Percentiles rank a stretch among this genome's conserved stretches.
phyloP scores from a whole-genome alignment of 495 filamentous ascomycete species.

The Haplographium delicatum region DNA sequence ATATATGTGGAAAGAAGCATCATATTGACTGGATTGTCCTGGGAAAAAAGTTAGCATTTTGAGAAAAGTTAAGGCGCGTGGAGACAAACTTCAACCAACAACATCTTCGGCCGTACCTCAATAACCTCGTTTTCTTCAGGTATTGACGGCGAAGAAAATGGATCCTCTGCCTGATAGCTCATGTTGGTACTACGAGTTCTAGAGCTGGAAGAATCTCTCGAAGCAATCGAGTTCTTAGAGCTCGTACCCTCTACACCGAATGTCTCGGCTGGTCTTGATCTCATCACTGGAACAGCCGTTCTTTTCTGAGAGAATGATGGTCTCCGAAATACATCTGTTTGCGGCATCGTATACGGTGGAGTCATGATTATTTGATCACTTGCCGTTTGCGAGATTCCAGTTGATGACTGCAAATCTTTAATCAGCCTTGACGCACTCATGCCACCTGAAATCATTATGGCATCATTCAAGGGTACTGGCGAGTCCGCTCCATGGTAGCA shows the following conservation, averaged over 20 bases:
- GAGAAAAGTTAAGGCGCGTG: too few species aligned
- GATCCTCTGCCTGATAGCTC: too few species aligned
- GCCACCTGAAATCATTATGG: conserved; percentile 10
- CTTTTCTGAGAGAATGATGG: too few species aligned
- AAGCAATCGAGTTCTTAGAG: too few species aligned
- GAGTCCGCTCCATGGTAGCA: background rate
- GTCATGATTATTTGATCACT: conserved; percentile 1
- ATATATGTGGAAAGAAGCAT: conserved; percentile 20
- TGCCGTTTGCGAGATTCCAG: conserved; percentile 16
- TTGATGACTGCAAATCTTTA: conserved; percentile 19
- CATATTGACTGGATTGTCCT: conserved; percentile 22
- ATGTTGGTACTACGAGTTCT: too few species aligned
- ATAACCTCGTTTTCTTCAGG: background rate
- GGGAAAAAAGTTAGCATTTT: background rate
- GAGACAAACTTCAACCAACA: conserved; percentile 14
- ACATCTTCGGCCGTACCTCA: conserved; percentile 3
- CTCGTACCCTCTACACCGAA: too few species aligned
- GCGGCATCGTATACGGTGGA: conserved; percentile 1
- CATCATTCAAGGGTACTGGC: background rate
- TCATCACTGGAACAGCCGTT: too few species aligned
- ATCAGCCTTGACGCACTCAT: conserved; percentile 12
- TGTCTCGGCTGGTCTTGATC: too few species aligned
- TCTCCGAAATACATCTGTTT: too few species aligned
- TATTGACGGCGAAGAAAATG: too few species aligned
- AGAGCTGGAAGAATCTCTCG: too few species aligned